Percentiles rank a stretch among this genome's conserved stretches.
Evolutionary conservation across 768 basidiomycete genomes (phyloP).

Genomic region (Tricholoma terreum): DNA sequence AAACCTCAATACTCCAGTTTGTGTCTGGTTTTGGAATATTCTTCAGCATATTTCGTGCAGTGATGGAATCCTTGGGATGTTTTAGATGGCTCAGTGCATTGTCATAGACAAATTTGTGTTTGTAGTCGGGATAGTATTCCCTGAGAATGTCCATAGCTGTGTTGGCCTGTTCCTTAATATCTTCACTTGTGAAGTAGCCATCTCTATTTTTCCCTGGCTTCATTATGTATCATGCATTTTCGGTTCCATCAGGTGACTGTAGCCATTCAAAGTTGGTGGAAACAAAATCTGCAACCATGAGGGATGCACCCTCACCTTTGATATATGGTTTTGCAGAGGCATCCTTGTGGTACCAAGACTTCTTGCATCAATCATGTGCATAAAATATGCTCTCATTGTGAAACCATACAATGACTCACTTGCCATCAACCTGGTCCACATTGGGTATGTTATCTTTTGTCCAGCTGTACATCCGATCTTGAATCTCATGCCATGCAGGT

Average conservation of each 20-base stretch:
- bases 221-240: background rate
- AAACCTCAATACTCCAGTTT: background rate
- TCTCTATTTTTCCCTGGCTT: background rate
- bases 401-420: background rate
- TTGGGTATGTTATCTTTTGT: constrained; percentile 7
- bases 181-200: background rate
- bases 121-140: background rate
- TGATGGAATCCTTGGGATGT: background rate
- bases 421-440: background rate
- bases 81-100: background rate
- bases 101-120: background rate
- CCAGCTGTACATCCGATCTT: constrained; percentile 1
- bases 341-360: background rate
- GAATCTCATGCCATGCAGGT: constrained; percentile 10
- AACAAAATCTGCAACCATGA: constrained; percentile 19
- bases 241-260: background rate
- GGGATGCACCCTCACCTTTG: constrained; percentile 21
- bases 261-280: background rate
- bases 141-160: background rate
- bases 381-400: background rate
- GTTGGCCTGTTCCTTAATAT: background rate
- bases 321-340: background rate
- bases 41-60: background rate
- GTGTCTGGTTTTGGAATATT: background rate
- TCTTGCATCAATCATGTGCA: background rate